Percentiles rank a stretch among this genome's conserved stretches.
phyloP scores from a whole-genome alignment of 2,329 filamentous ascomycete species.

The Colletotrichum eremochloae region DNA sequence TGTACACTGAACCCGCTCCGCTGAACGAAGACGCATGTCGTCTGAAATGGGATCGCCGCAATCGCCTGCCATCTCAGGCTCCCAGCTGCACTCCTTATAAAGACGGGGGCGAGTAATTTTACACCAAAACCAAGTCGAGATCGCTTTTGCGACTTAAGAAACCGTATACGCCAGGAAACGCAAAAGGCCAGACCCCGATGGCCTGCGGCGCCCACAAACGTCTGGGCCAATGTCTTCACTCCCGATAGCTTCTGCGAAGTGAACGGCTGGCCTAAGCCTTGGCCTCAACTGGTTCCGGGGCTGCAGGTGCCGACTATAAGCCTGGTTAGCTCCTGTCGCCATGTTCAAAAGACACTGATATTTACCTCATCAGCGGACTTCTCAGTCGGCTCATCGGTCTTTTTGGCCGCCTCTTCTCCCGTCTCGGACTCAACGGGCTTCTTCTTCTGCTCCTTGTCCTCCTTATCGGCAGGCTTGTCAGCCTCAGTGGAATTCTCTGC shows the following conservation, averaged over 20 bases:
- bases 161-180: constrained; percentile 43
- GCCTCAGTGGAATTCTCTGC: constrained; percentile 55
- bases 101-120: constrained; percentile 37
- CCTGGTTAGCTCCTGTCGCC: constrained; percentile 12
- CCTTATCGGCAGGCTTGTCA: constrained; percentile 54
- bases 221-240: constrained; percentile 32
- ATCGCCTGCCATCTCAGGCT: constrained; percentile 25
- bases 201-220: constrained; percentile 21
- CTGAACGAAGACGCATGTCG: constrained; percentile 20
- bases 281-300: constrained; percentile 54
- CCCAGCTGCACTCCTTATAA: constrained; percentile 24
- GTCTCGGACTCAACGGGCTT: constrained; percentile 53
- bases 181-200: constrained; percentile 29
- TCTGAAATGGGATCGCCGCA: constrained; percentile 21
- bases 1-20: constrained; percentile 36
- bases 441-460: constrained; percentile 51
- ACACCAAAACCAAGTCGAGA: constrained; percentile 39
- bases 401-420: constrained; percentile 48
- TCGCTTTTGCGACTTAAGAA: constrained; percentile 39
- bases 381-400: constrained; percentile 41
- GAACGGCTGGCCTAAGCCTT: constrained; percentile 48
- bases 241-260: constrained; percentile 20
- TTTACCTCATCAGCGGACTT: constrained; percentile 54
- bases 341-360: constrained; percentile 20
- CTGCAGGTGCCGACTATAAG: constrained; percentile 45